phyloP scores from a whole-genome alignment of 2,329 filamentous ascomycete genomes.

The Fusarium sp. region DNA sequence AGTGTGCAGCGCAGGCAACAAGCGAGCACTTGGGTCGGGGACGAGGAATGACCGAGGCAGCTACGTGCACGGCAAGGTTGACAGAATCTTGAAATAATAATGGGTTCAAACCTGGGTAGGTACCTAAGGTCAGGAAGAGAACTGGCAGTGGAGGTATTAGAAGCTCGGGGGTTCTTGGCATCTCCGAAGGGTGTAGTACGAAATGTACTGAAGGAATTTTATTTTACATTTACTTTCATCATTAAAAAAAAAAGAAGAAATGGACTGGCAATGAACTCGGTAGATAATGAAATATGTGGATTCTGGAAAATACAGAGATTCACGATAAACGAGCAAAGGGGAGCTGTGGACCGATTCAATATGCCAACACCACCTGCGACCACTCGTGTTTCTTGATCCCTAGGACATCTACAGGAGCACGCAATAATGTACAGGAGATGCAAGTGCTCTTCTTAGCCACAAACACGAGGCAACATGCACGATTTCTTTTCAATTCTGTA shows the following conservation, averaged over 20 bases:
- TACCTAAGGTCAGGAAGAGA: not conserved
- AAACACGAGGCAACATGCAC: not conserved
- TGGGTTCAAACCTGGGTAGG: not conserved
- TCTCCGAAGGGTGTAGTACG: not conserved
- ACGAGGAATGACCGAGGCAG: conserved; percentile 19
- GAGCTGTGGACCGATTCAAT: not conserved
- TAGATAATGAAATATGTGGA: not conserved
- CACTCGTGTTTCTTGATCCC: not conserved
- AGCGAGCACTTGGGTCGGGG: conserved; percentile 1
- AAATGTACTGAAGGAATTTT: not conserved
- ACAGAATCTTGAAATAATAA: not conserved
- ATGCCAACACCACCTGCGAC: not conserved
- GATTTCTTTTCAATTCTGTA: not conserved
- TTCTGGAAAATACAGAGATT: not conserved
- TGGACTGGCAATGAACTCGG: not conserved
- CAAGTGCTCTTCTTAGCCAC: not conserved
- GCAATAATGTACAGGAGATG: not conserved
- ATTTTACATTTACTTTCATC: not conserved
- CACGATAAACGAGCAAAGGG: not conserved
- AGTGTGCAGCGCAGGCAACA: not conserved
- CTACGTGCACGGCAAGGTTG: not conserved
- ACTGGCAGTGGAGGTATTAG: not conserved
- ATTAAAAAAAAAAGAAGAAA: not conserved
- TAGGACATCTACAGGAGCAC: not conserved
- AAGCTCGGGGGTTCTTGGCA: not conserved